A percentile compares a stretch with the other conserved stretches of the same genome.
Evolutionary conservation across 257 asterid genomes (phyloP).

Genomic region (Knoxia roxburghii): DNA sequence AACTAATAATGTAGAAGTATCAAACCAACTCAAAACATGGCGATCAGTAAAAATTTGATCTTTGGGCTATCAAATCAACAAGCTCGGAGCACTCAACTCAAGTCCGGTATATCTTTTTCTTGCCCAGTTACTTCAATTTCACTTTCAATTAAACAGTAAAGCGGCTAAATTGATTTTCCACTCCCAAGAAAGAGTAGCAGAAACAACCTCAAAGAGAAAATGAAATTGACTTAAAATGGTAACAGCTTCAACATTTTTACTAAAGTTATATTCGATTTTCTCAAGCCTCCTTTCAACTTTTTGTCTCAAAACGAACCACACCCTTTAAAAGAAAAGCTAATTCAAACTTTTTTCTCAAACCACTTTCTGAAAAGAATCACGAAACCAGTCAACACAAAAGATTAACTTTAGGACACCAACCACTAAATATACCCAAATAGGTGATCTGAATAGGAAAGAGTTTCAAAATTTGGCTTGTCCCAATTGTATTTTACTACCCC

Average conservation of each 20-base stretch:
- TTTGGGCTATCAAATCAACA: background rate
- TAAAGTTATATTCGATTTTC: background rate
- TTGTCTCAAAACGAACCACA: background rate
- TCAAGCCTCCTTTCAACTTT: too few relatives aligned
- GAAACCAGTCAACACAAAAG: slow-evolving; percentile 6
- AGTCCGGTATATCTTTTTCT: background rate
- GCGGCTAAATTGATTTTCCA: background rate
- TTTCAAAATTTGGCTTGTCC: background rate
- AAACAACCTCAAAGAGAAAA: background rate
- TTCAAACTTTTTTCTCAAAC: background rate
- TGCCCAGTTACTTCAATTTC: background rate
- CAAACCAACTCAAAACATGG: background rate
- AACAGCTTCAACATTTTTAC: background rate
- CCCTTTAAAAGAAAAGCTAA: background rate
- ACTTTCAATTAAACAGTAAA: background rate
- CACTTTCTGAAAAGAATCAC: background rate
- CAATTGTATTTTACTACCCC: background rate
- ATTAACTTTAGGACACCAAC: background rate
- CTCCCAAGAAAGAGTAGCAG: background rate
- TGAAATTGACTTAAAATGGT: background rate
- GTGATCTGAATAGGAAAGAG: background rate
- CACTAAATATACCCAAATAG: background rate
- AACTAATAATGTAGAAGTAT: background rate
- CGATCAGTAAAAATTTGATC: background rate
- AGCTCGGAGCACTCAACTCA: background rate